These are phyloP conservation scores for Xylaria telfairii DNA, from an alignment of 495 filamentous ascomycete genomes.

Conservation along the genomic window DNA sequence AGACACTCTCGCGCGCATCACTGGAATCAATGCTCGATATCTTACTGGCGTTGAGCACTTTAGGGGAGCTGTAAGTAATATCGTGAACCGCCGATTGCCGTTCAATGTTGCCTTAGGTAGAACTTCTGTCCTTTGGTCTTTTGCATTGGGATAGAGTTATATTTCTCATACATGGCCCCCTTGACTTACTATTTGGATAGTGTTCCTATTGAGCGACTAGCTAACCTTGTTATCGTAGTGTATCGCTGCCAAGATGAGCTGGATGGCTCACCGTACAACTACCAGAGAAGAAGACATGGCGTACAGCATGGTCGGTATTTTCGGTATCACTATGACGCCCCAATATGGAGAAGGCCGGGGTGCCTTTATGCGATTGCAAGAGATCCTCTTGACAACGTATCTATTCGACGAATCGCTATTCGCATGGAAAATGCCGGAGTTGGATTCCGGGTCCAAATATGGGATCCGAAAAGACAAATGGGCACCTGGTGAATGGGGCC, in stretches of 20 bases:
- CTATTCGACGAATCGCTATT: not conserved
- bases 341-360: slow-evolving; percentile 17
- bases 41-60: not conserved
- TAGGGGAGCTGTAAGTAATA: slow-evolving; percentile 10
- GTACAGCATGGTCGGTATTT: slow-evolving; percentile 42
- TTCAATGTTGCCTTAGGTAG: not conserved
- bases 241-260: slow-evolving; percentile 34
- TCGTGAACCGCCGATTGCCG: not conserved
- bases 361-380: slow-evolving; percentile 3
- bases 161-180: not conserved
- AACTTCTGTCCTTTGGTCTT: not conserved
- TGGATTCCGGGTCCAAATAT: not conserved
- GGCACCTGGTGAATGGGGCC: not conserved
- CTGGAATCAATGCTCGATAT: slow-evolving; percentile 15
- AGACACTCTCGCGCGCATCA: not conserved
- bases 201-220: slow-evolving; percentile 33
- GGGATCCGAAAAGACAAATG: not conserved
- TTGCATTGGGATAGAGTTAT: not conserved
- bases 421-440: not conserved
- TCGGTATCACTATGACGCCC: slow-evolving; percentile 35
- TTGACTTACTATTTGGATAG: not conserved
- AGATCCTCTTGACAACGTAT: not conserved
- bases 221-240: slow-evolving; percentile 25
- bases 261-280: slow-evolving; percentile 30
- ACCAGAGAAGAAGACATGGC: slow-evolving; percentile 35